Evolutionary conservation across 768 basidiomycete species (phyloP), one percentile per base, ranked within the genome.

Genomic region (Phaffia tasmanica): DNA sequence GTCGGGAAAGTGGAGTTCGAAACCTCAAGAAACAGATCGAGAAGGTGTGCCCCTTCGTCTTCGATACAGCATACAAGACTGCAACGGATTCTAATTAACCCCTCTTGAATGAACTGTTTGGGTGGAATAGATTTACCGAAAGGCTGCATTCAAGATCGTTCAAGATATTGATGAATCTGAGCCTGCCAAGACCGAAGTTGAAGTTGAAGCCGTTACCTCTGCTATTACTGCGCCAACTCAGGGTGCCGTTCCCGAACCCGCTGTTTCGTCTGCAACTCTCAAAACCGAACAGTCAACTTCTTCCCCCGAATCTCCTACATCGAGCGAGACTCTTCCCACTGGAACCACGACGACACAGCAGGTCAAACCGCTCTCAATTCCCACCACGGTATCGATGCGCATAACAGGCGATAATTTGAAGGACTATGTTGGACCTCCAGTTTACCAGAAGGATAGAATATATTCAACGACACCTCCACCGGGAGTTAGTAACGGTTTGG

Each of bases 1-100:
- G 90, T 75, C 83, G 95, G 27, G 95, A 99, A 79, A 94, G 90
- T 72, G 95, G 95, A 54, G 95, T 99, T 35, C 81, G 95, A 58
- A 91, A 92, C 74, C 74, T 99, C 75, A 98, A 98, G 84, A 98
- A 99, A 78, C 88, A 93, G 73, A 94, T 99, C 63, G 94, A 99
- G 74, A 98, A 98, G 85, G 91, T 90, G 64, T 62, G 71, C n/a
- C 3, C 42, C 1, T 50, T 42, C 42, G 3, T 23, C 18, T 32
- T 21, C 0, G 30, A 51, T 57, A 50, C 58, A 48, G 27, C 25
- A 32, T 11, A 29, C 67, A 46, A 25, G 47, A 21, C 5, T 8
- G 29, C 19, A 15, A 19, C 19, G 46, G 23, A 21, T 51, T 18
- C 6, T 63, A 30, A 6, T 57, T 48, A 16, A 32, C 30, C 46